Base-by-base conservation (phyloP, 345 rosid genomes). In the Melaleuca quinquenervia region DNA sequence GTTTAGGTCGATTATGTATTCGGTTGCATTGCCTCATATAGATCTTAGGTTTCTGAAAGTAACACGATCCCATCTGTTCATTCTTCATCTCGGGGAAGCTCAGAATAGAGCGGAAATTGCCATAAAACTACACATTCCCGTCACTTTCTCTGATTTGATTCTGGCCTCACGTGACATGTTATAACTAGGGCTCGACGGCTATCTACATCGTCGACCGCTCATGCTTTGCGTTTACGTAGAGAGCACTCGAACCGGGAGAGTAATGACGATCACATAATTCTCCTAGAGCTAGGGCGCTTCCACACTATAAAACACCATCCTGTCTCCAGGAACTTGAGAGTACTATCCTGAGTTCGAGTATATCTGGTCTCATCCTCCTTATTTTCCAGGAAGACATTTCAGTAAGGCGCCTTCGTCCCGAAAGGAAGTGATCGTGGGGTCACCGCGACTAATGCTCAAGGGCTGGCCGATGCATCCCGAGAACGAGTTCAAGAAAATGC, bases 401-500 rank as follows among this genome's bases (percentile, higher is more conserved):
- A 7, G 15, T 3, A 2, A n/a, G 53, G 41, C 44, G 24, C 80
- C 70, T n/a, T 45, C 55, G 11, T 60, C 44, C 41, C 18, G 51
- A 27, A 83, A 86, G 85, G 85, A 87, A 85, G 80, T 44, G 60
- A 50, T 76, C 21, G 64, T 6, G 78, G 85, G 88, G 50, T 58
- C 86, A 76, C 82, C 83, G 48, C 82, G 80, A 24, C 49, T 80
- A n/a, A 53, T 82, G 62, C 82, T 78, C 51, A 56, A 53, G 11
- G 26, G 24, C 84, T 83, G 90, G 90, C 88, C 87, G 70, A 16
- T 55, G 85, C 88, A 55, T 75, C 62, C 78, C 26, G 91, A 88
- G 5, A 88, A 83, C 64, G 88, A 90, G 84, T 36, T 85, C 15
- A 90, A 21, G 90, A 92, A 91, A 89, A 96, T 94, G 99, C 91